phyloP scores from a whole-genome alignment of 1,284 basidiomycete species.

The Xanthoconium separans region DNA sequence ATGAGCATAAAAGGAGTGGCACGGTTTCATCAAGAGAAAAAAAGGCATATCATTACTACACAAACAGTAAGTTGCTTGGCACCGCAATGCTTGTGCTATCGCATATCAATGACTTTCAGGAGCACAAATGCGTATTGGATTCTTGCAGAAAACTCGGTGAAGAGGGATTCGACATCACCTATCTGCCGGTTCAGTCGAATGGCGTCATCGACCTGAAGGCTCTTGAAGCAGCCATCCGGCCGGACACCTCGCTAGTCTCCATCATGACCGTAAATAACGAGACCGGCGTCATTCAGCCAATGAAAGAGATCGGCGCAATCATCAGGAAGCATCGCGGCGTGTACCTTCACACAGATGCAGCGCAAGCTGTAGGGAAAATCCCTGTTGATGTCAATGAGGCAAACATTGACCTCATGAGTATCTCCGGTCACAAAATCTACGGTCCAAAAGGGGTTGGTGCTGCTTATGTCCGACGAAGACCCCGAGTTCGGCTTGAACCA shows the following conservation, averaged over 20 bases:
- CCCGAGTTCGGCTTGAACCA: conserved; percentile 93
- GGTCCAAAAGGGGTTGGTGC: conserved; percentile 98
- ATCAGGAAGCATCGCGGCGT: conserved; percentile 83
- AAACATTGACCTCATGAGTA: conserved; percentile 95
- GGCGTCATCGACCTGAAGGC: conserved; percentile 80
- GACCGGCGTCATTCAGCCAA: conserved; percentile 97
- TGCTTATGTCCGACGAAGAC: conserved; percentile 90
- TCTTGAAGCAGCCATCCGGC: conserved; percentile 81
- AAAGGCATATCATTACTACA: conserved; percentile 87
- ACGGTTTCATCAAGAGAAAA: conserved; percentile 89
- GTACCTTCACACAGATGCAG: conserved; percentile 97
- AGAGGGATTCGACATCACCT: conserved; percentile 98
- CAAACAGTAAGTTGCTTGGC: conserved; percentile 66
- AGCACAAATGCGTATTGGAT: conserved; percentile 99
- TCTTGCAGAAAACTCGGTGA: conserved; percentile 95
- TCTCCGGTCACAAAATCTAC: conserved; percentile 98
- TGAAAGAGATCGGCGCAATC: conserved; percentile 92
- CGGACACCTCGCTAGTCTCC: conserved; percentile 86
- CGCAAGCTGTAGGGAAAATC: conserved; percentile 94
- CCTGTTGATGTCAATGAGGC: conserved; percentile 92
- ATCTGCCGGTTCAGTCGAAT: conserved; percentile 89
- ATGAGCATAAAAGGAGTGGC: conserved; percentile 98
- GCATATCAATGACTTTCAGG: conserved; percentile 51
- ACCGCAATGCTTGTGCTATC: background rate
- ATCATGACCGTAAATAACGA: conserved; percentile 99